phyloP scores from a whole-genome alignment of 345 rosid species.

The Pistacia integerrima region DNA sequence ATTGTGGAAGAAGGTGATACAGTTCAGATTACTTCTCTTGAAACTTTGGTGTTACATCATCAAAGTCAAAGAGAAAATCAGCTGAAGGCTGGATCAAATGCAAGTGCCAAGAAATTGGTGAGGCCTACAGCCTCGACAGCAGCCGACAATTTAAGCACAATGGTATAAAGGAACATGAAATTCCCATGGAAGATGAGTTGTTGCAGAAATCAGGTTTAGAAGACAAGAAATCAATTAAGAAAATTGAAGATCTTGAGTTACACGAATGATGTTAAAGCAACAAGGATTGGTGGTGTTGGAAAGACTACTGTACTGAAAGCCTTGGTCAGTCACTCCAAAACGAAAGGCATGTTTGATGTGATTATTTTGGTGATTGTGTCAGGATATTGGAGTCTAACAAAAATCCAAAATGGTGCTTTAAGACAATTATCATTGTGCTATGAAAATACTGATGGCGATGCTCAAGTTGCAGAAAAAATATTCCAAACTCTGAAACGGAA shows the following conservation, averaged over 20 bases:
- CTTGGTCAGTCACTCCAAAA: constrained; percentile 16
- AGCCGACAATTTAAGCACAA: neutral
- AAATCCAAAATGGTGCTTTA: constrained; percentile 17
- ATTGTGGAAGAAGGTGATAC: too few species aligned
- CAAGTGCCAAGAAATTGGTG: neutral
- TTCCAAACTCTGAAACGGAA: neutral
- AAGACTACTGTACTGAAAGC: constrained; percentile 19
- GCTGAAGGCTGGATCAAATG: neutral
- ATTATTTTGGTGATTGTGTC: constrained; percentile 12
- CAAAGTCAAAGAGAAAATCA: neutral
- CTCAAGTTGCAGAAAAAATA: constrained; percentile 3
- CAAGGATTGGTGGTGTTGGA: constrained; percentile 17
- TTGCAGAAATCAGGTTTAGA: neutral
- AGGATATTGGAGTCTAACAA: constrained; percentile 18
- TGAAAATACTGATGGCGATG: constrained; percentile 1
- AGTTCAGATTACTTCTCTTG: neutral
- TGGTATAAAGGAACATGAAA: neutral
- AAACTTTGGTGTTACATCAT: neutral
- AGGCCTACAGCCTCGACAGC: neutral
- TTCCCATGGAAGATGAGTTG: neutral
- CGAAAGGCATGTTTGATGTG: neutral
- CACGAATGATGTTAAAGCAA: neutral
- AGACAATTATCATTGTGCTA: neutral
- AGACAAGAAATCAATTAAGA: constrained; percentile 7
- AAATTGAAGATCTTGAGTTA: constrained; percentile 1